These are phyloP conservation scores for Astragalus membranaceus DNA, from an alignment of 306 rosid genomes.

Conservation along the genomic window DNA sequence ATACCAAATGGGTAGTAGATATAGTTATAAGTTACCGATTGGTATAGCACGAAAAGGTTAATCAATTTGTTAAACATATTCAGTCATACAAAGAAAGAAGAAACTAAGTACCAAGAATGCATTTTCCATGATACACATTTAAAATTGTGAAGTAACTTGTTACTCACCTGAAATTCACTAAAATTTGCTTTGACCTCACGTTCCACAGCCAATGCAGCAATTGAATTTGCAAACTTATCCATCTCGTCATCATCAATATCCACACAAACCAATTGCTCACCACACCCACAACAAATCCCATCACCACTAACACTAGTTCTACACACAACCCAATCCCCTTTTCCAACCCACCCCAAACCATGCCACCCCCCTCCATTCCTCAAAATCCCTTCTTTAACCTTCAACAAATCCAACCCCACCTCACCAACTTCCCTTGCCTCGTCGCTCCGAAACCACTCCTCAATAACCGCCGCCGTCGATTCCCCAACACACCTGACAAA, in stretches of 20 bases:
- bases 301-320: constrained; percentile 32
- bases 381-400: constrained; percentile 40
- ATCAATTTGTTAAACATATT: too few relatives aligned
- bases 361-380: constrained; percentile 95
- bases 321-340: constrained; percentile 62
- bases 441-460: constrained; percentile 61
- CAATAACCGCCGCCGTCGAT: constrained; percentile 45
- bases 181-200: constrained; percentile 69
- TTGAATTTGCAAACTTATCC: constrained; percentile 52
- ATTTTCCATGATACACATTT: background rate
- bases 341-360: constrained; percentile 84
- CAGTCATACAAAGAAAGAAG: too few relatives aligned
- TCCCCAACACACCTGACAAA: constrained; percentile 51
- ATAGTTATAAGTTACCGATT: too few relatives aligned
- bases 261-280: constrained; percentile 57
- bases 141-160: background rate
- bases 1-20: too few relatives aligned
- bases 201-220: constrained; percentile 68
- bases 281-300: constrained; percentile 54
- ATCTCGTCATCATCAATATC: constrained; percentile 70
- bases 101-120: background rate
- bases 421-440: constrained; percentile 48
- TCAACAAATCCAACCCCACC: constrained; percentile 27
- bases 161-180: constrained; percentile 64
- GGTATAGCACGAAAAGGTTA: too few relatives aligned